Percentiles rank a stretch among this genome's conserved stretches.
These are phyloP conservation scores for Cystobasidium slooffiae DNA, from an alignment of 1,284 basidiomycete species.

Conservation along the genomic window DNA sequence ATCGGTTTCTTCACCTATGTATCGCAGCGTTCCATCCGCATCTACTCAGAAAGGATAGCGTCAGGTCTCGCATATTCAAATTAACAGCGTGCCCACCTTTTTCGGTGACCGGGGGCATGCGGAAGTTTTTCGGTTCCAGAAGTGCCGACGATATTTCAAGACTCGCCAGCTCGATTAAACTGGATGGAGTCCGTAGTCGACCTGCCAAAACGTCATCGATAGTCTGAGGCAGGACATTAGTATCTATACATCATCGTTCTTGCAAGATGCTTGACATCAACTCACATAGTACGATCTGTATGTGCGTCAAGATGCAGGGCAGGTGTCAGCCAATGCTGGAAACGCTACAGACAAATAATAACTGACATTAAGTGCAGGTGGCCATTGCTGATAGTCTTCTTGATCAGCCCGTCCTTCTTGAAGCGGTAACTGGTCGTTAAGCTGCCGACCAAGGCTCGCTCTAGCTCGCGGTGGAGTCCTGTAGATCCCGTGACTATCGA, in stretches of 20 bases:
- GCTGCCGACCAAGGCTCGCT: conserved; percentile 81
- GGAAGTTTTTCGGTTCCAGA: conserved; percentile 47
- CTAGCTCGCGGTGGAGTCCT: conserved; percentile 59
- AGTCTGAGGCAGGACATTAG: conserved; percentile 58
- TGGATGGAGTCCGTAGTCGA: conserved; percentile 82
- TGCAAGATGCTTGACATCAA: not conserved
- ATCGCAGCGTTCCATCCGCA: conserved; percentile 29
- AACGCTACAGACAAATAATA: not conserved
- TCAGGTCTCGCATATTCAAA: not conserved
- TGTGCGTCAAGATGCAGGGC: too few species aligned
- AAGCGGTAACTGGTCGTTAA: conserved; percentile 90
- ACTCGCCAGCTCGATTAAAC: conserved; percentile 81
- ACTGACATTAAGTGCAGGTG: conserved; percentile 60
- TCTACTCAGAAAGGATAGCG: conserved; percentile 2
- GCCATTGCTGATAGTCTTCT: conserved; percentile 65
- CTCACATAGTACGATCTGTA: conserved; percentile 35
- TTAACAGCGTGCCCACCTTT: not conserved
- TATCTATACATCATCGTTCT: not conserved
- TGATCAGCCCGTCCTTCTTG: conserved; percentile 87
- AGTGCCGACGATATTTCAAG: conserved; percentile 68
- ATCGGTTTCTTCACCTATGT: conserved; percentile 39
- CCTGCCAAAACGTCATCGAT: conserved; percentile 87
- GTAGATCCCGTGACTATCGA: conserved; percentile 3
- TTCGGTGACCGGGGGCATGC: conserved; percentile 51
- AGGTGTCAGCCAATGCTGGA: not conserved